phyloP scores from a whole-genome alignment of 768 basidiomycete species.

The Strobilomyces confusus region DNA sequence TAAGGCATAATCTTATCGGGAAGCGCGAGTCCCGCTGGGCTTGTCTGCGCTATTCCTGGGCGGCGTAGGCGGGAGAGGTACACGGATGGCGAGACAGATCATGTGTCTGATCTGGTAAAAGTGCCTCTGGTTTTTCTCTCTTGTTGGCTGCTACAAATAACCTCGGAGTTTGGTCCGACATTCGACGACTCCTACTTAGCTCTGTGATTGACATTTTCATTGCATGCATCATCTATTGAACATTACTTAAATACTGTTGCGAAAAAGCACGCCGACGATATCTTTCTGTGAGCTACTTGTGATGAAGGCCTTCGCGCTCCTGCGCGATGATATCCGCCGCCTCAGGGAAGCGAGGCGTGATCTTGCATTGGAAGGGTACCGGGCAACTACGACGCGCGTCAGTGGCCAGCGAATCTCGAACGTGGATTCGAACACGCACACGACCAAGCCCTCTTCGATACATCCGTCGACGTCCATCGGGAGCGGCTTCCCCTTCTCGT shows the following conservation, averaged over 20 bases:
- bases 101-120: too few relatives aligned
- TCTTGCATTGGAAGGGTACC: not conserved
- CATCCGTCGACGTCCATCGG: not conserved
- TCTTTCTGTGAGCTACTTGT: not conserved
- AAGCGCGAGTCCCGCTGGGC: too few relatives aligned
- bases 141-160: too few relatives aligned
- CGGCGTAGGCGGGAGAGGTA: too few relatives aligned
- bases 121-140: too few relatives aligned
- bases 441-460: not conserved
- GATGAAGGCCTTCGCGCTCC: not conserved
- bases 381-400: not conserved
- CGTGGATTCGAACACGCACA: not conserved
- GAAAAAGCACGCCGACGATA: not conserved
- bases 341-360: not conserved
- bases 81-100: too few relatives aligned
- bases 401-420: not conserved
- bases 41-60: too few relatives aligned
- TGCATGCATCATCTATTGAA: not conserved
- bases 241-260: too few relatives aligned
- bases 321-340: not conserved
- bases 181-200: too few relatives aligned
- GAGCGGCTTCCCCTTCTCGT: not conserved
- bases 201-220: not conserved
- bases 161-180: too few relatives aligned
- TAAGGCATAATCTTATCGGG: too few relatives aligned